phyloP scores from a whole-genome alignment of 1,284 basidiomycete species.

The Tilletia horrida region DNA sequence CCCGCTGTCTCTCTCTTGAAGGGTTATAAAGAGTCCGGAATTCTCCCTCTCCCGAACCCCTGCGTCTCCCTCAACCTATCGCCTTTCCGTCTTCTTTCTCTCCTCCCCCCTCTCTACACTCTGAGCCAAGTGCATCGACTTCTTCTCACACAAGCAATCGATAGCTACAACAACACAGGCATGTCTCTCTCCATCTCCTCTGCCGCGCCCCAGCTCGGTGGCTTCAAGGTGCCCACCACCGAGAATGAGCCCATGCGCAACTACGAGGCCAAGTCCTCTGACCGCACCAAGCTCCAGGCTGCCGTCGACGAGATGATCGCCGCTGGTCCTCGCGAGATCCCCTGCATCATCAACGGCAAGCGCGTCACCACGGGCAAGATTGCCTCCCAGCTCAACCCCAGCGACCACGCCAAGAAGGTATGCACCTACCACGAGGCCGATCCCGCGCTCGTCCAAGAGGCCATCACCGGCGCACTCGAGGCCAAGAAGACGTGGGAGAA shows the following conservation, averaged over 20 bases:
- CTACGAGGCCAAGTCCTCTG: constrained; percentile 76
- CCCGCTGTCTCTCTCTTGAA: too few species aligned
- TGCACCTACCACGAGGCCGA: constrained; percentile 88
- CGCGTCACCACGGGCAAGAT: constrained; percentile 77
- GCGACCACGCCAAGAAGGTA: constrained; percentile 67
- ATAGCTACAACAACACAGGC: neutral
- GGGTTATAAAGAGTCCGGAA: too few species aligned
- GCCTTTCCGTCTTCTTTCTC: too few species aligned
- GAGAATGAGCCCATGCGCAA: constrained; percentile 54
- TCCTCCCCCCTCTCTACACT: too few species aligned
- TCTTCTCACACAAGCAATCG: too few species aligned
- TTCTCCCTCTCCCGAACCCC: too few species aligned
- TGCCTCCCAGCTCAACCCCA: constrained; percentile 55
- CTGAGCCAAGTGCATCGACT: too few species aligned
- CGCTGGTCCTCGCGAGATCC: constrained; percentile 81
- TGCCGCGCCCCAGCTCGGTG: constrained; percentile 26
- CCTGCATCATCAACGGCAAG: constrained; percentile 86
- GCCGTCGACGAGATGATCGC: constrained; percentile 77
- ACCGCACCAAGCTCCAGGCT: constrained; percentile 72
- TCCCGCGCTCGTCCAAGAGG: constrained; percentile 63
- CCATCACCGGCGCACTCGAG: constrained; percentile 82
- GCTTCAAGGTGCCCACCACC: constrained; percentile 44
- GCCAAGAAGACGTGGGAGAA: constrained; percentile 86
- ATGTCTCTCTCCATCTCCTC: constrained; percentile 11
- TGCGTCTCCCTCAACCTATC: too few species aligned